Conservation (phyloP, 805 yeast genomes). For the Lipomyces sp. region DNA sequence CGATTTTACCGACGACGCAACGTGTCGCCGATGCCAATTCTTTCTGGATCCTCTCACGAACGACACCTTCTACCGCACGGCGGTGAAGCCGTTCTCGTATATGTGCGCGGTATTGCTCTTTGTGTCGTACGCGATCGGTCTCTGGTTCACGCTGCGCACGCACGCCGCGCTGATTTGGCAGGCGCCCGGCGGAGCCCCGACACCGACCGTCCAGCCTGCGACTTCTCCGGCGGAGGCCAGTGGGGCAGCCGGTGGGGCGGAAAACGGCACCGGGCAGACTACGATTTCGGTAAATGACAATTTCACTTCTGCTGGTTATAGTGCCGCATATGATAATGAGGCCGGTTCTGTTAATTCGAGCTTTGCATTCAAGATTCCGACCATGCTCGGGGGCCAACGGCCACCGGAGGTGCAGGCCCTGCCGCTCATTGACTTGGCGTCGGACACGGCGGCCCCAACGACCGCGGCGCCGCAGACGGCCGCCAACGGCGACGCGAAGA, state of each 20-base stretch:
- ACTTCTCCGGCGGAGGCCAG: constrained; percentile 11
- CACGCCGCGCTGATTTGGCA: constrained; percentile 95
- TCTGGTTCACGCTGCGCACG: constrained; percentile 89
- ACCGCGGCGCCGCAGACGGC: neutral
- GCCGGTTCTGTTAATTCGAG: constrained; percentile 1
- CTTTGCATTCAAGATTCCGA: constrained; percentile 19
- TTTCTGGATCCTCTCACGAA: constrained; percentile 66
- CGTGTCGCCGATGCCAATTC: constrained; percentile 70
- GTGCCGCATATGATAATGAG: neutral
- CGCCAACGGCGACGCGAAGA: neutral
- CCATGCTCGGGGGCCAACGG: constrained; percentile 4
- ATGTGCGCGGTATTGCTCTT: constrained; percentile 78
- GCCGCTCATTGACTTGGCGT: constrained; percentile 16
- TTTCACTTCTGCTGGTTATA: neutral
- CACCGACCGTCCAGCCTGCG: constrained; percentile 3
- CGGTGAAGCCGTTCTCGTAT: constrained; percentile 78
- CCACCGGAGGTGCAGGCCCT: constrained; percentile 11
- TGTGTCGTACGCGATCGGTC: constrained; percentile 80
- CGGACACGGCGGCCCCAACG: neutral
- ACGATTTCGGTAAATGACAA: constrained; percentile 23
- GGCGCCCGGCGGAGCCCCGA: constrained; percentile 14
- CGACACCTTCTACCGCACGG: constrained; percentile 62
- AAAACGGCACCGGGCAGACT: neutral
- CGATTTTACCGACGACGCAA: constrained; percentile 30
- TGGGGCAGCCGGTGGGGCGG: neutral